Evolutionary conservation across 257 asterid genomes (phyloP), one percentile per base, ranked within the genome.

Genomic region (Capsicum pubescens): DNA sequence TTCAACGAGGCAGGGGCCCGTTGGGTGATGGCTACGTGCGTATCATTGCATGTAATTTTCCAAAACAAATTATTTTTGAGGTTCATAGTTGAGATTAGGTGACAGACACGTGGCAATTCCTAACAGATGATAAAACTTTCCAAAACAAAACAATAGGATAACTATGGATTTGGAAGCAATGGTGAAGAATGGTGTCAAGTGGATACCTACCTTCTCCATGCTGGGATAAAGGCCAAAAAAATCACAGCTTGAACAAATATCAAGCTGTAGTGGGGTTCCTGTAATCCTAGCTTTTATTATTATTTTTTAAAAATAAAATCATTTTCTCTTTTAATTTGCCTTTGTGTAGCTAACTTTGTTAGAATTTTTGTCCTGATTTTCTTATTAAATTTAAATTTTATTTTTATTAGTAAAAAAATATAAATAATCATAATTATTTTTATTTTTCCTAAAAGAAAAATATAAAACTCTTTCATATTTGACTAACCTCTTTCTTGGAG

Each of bases 91-190:
- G 21, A 55, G 90, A 85, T 87, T 83, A 72, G 86, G 71, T 79
- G 52, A 36, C 35, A 26, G 86, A 72, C 89, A 86, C 90, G 90
- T 87, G 90, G 89, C 59, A 9, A 19, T 1, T 46, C 2, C 44
- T 39, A 39, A 39, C 4, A 39, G 44, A 39, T 5, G 3, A 56
- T 32, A 67, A 26, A 35, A 84, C 21, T 55, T 48, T 42, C 32
- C 15, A 12, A 64, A 26, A 64, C 7, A 13, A 70, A 84, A 70
- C 68, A 6, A 86, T 21, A 32, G 64, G 86, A 82, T 79, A 86
- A 82, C 48, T 87, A 59, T 84, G 89, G 89, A 89, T 85, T 84
- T 89, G 86, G 87, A 87, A 84, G 88, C 85, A 87, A 87, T 71
- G 91, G 90, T 58, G 83, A 79, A 77, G 86, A 67, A 76, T 76